Evolutionary conservation across 768 basidiomycete species (phyloP).

Genomic region (Leucocoprinus birnbaumii): DNA sequence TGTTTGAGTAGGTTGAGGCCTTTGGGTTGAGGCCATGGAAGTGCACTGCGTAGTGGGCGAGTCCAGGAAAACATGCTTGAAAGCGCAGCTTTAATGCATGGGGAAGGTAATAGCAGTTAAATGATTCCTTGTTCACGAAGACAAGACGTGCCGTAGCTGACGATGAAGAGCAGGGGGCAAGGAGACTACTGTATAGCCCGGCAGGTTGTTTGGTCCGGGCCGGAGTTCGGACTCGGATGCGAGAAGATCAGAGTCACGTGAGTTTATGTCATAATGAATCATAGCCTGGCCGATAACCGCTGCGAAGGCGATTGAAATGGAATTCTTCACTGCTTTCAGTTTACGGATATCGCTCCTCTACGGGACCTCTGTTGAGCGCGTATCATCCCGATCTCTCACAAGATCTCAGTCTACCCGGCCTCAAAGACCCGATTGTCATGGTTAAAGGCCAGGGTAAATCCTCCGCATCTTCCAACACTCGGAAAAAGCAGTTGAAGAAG

Average conservation of each 20-base stretch:
- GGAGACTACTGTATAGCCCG: too few relatives aligned
- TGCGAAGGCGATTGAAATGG: neutral
- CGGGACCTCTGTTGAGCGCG: neutral
- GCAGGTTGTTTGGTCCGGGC: too few relatives aligned
- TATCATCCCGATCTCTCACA: neutral
- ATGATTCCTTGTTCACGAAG: too few relatives aligned
- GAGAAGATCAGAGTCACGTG: slow-evolving; percentile 1
- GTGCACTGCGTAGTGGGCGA: too few relatives aligned
- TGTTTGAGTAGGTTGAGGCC: too few relatives aligned
- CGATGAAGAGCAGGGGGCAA: too few relatives aligned
- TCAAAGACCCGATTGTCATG: neutral
- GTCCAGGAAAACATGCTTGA: too few relatives aligned
- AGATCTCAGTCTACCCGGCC: neutral
- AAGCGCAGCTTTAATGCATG: too few relatives aligned
- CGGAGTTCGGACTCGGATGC: neutral
- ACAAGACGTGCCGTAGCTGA: too few relatives aligned
- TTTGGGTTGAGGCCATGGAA: too few relatives aligned
- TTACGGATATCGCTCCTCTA: neutral
- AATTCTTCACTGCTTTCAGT: neutral
- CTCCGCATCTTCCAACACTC: slow-evolving; percentile 80
- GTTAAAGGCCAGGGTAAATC: slow-evolving; percentile 45
- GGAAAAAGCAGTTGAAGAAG: slow-evolving; percentile 92
- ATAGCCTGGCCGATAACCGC: neutral
- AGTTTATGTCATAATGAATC: slow-evolving; percentile 1
- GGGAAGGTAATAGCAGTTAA: too few relatives aligned